phyloP scores from a whole-genome alignment of 768 basidiomycete species.

The Lyophyllum shimeji region DNA sequence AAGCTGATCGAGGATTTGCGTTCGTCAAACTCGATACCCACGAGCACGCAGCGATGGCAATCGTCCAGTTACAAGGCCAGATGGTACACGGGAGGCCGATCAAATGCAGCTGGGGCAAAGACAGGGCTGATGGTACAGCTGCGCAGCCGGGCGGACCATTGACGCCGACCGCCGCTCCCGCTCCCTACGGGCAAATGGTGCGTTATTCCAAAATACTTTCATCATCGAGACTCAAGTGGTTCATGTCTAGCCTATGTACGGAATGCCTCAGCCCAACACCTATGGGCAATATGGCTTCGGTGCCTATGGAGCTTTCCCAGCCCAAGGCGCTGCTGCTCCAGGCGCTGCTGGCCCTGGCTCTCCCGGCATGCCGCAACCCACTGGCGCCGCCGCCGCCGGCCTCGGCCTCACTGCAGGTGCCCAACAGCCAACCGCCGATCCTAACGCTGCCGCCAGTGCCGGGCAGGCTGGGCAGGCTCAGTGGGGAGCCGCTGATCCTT shows the following conservation, averaged over 20 bases:
- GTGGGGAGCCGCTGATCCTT: conserved; percentile 75
- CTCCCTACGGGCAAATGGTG: conserved; percentile 84
- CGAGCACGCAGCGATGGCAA: conserved; percentile 97
- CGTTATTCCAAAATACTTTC: conserved; percentile 20
- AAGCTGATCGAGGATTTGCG: conserved; percentile 97
- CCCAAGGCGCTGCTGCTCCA: conserved; percentile 48
- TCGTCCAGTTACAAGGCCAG: conserved; percentile 94
- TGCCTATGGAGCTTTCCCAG: conserved; percentile 71
- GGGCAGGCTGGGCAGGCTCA: conserved; percentile 68
- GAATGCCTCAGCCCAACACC: conserved; percentile 79
- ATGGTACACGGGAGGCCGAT: conserved; percentile 97
- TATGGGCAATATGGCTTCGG: conserved; percentile 82
- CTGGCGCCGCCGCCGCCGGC: conserved; percentile 52
- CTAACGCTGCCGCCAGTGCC: conserved; percentile 49
- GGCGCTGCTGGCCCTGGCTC: conserved; percentile 50
- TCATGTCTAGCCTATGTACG: conserved; percentile 73
- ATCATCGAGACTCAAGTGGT: conserved; percentile 7
- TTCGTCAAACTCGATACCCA: conserved; percentile 99
- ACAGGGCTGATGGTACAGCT: conserved; percentile 73
- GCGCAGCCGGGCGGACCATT: conserved; percentile 49
- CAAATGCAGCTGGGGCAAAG: conserved; percentile 99
- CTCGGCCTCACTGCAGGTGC: conserved; percentile 54
- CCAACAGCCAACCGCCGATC: conserved; percentile 58
- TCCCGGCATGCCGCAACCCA: conserved; percentile 59
- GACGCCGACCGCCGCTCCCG: conserved; percentile 59